Conservation (phyloP, 2,329 filamentous ascomycete species). For the Trichoderma asperellum region DNA sequence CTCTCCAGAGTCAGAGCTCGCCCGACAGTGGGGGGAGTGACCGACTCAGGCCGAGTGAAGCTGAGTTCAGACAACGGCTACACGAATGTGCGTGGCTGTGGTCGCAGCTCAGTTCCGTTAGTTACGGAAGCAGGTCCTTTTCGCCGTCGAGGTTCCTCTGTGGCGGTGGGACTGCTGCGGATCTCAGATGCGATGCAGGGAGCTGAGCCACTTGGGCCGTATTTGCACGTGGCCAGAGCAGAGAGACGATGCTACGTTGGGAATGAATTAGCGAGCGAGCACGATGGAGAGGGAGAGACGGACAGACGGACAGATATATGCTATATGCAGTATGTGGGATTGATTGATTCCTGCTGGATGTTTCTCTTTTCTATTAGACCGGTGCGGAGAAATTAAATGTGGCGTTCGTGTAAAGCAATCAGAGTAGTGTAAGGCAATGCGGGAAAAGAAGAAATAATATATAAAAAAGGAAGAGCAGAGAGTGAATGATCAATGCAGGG, state of each 20-base stretch:
- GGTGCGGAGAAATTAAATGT: conserved; percentile 21
- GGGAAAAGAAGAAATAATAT: neutral
- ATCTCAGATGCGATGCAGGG: conserved; percentile 15
- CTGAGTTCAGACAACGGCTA: neutral
- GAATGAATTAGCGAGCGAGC: neutral
- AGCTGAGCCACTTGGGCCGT: neutral
- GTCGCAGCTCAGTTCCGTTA: neutral
- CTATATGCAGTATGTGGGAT: neutral
- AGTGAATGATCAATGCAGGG: neutral
- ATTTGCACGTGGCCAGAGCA: conserved; percentile 12
- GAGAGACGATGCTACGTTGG: neutral
- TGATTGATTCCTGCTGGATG: neutral
- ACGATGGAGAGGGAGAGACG: neutral
- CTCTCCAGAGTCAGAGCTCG: neutral
- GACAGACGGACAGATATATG: neutral
- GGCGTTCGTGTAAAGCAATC: neutral
- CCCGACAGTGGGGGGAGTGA: conserved; percentile 5
- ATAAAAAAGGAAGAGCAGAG: neutral
- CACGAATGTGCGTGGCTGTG: too few species aligned
- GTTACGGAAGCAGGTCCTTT: neutral
- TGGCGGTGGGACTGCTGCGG: neutral
- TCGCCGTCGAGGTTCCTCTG: neutral
- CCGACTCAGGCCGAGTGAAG: neutral
- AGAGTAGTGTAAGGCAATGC: neutral
- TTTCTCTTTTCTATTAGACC: conserved; percentile 7